Base-by-base conservation (phyloP, 768 basidiomycete genomes). In the Pleurotus cornucopiae region DNA sequence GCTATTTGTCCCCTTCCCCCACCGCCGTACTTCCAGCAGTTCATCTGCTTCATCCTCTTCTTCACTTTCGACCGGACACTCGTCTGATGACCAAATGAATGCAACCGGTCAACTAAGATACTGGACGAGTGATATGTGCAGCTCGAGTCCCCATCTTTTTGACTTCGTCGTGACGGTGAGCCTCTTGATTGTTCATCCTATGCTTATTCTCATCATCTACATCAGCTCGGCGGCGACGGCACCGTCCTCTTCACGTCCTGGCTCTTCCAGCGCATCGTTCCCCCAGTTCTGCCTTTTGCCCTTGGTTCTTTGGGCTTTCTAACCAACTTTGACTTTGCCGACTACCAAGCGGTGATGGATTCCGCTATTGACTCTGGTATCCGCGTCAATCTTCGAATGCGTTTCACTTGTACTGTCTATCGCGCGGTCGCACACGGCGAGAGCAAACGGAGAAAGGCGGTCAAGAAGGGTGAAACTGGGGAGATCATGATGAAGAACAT, bases 241-340 rank as follows among this genome's bases (percentile, higher is more conserved):
- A 99, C 97, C 0, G 95, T 98, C 2, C 82, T 99, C 13, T 99
- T 98, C 74, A 97, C 97, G 4, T 98, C 97, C 2, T 98, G 97
- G 97, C 77, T 99, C 30, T 99, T 99, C 76, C 97, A 99, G 69
- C 86, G 87, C 53, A 93, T 99, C 64, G 97, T 98, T 13, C 97
- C 97, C n/a, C 97, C 97, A 11, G 94, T 98, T 38, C 86, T 99
- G 12, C 87, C 97, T 1, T 99, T 99, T 69, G 95, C 97, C 1
- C 81, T 99, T 23, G 97, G 97, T 44, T 98, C 96, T 4, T 83
- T 99, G 21, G 96, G 97, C 46, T 99, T 99, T 74, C 88, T 95
- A 54, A 98, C 94, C 43, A 97, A 94, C 67, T 98, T 98, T 66
- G 86, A 98, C 76, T 94, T 98, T 69, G 77, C 84, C 56, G 84